These are phyloP conservation scores for Podospora australis DNA, from an alignment of 495 filamentous ascomycete genomes.

Conservation along the genomic window DNA sequence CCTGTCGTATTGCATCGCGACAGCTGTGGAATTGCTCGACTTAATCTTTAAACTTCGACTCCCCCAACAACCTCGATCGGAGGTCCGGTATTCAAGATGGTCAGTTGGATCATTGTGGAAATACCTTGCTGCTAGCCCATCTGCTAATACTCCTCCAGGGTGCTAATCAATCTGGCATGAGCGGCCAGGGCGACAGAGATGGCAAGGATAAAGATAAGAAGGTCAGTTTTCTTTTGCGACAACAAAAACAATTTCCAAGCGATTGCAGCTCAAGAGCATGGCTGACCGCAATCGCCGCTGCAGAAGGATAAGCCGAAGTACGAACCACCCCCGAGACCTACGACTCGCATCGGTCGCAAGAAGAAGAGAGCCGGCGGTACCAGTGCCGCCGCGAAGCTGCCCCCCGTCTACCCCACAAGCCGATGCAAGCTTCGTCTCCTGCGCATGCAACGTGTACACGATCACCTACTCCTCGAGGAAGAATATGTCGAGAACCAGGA, in stretches of 20 bases:
- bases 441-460: constrained; percentile 97
- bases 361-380: constrained; percentile 91
- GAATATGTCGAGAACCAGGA: constrained; percentile 99
- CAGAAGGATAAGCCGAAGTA: constrained; percentile 99
- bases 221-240: constrained; percentile 58
- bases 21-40: not conserved
- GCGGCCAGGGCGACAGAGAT: constrained; percentile 55
- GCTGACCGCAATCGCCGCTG: constrained; percentile 19
- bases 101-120: constrained; percentile 2
- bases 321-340: constrained; percentile 93
- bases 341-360: constrained; percentile 95
- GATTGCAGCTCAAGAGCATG: constrained; percentile 2
- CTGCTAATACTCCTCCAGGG: constrained; percentile 49
- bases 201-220: constrained; percentile 78
- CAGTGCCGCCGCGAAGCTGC: constrained; percentile 90
- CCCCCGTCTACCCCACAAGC: constrained; percentile 86
- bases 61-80: not conserved
- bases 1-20: not conserved
- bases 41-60: not conserved
- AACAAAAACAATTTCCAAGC: not conserved
- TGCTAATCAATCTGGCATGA: constrained; percentile 84
- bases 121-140: not conserved
- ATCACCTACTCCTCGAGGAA: constrained; percentile 93
- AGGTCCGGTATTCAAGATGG: constrained; percentile 19
- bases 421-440: constrained; percentile 95